A percentile compares a stretch with the other conserved stretches of the same genome.
Evolutionary conservation across 108 stramenopile species (phyloP).

Genomic region (Pseudonitzschia multiseries): DNA sequence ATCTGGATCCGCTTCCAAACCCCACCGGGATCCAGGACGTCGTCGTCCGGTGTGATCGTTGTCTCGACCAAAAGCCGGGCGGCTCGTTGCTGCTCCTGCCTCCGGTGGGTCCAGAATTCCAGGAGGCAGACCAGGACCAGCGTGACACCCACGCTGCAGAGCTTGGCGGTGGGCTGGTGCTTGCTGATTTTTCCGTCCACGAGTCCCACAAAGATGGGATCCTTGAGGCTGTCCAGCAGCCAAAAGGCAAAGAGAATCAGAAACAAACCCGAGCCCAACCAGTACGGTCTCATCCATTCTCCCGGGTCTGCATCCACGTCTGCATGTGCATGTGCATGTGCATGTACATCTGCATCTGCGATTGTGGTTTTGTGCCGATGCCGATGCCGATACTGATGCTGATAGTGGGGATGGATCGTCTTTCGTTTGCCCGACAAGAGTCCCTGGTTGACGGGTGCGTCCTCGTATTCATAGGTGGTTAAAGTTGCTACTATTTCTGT

Average conservation of each 20-base stretch:
- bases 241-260: constrained; percentile 70
- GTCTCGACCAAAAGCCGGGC: constrained; percentile 38
- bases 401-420: constrained; percentile 22
- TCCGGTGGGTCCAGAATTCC: constrained; percentile 53
- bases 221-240: constrained; percentile 92
- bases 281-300: constrained; percentile 56
- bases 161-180: constrained; percentile 90
- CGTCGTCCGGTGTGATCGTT: constrained; percentile 20
- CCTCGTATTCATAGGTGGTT: too few relatives aligned
- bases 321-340: too few relatives aligned
- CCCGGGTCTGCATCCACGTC: neutral
- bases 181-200: constrained; percentile 79
- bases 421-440: constrained; percentile 25
- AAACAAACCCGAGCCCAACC: constrained; percentile 49
- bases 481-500: too few relatives aligned
- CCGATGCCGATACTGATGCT: too few relatives aligned
- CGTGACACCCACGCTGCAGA: constrained; percentile 70
- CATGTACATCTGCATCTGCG: too few relatives aligned
- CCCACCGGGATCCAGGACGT: constrained; percentile 46
- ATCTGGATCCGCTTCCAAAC: constrained; percentile 43
- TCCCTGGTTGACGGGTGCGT: constrained; percentile 33
- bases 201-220: constrained; percentile 85
- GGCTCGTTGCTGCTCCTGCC: constrained; percentile 35
- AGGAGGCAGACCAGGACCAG: constrained; percentile 65
- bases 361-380: too few relatives aligned